phyloP scores from a whole-genome alignment of 164 flowering plant species.

The Piper betle region DNA sequence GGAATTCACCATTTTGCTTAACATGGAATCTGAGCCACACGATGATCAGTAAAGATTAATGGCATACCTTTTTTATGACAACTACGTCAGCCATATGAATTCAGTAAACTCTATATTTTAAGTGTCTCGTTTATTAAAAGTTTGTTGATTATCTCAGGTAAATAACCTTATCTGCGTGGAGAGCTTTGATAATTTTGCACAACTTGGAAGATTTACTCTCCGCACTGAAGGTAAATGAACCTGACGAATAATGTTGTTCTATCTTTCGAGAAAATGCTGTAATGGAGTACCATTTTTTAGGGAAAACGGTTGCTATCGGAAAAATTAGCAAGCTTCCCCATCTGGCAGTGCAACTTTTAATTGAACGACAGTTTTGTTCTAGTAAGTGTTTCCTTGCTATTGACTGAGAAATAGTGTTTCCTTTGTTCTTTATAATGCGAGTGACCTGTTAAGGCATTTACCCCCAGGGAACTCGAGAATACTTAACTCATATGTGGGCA shows the following conservation, averaged over 20 bases:
- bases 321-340: conserved; percentile 46
- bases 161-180: conserved; percentile 73
- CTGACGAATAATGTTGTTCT: background rate
- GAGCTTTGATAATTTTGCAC: conserved; percentile 77
- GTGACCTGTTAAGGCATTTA: too few relatives aligned
- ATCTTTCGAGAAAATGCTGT: background rate
- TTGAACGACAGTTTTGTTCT: conserved; percentile 13
- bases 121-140: background rate
- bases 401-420: background rate
- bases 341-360: conserved; percentile 14
- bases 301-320: conserved; percentile 86
- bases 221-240: conserved; percentile 72
- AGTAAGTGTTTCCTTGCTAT: background rate
- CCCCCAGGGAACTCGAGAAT: too few relatives aligned
- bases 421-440: background rate
- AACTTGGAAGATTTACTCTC: conserved; percentile 96
- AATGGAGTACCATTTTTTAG: conserved; percentile 18
- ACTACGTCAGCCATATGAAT: too few relatives aligned
- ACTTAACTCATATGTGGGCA: too few relatives aligned
- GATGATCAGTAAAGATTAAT: too few relatives aligned
- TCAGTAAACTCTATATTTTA: background rate
- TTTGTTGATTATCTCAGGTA: conserved; percentile 29
- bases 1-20: too few relatives aligned
- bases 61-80: background rate
- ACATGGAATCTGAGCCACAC: too few relatives aligned